phyloP scores from a whole-genome alignment of 2,329 filamentous ascomycete genomes.

The Colletotrichum trifolii region DNA sequence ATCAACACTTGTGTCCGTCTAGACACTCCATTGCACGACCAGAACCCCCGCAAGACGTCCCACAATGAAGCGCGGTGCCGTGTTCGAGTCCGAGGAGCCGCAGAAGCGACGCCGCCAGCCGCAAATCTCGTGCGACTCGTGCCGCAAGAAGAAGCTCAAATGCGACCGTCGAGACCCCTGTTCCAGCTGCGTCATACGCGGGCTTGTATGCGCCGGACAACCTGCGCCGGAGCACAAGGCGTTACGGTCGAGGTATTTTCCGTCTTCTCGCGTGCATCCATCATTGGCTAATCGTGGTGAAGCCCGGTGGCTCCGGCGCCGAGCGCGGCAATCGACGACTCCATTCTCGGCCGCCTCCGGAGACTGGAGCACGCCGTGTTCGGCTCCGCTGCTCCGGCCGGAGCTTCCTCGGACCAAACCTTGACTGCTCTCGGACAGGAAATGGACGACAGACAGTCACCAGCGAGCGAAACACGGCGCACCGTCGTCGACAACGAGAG shows the following conservation, averaged over 20 bases:
- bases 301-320: not conserved
- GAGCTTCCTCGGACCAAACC: not conserved
- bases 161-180: slow-evolving; percentile 45
- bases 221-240: not conserved
- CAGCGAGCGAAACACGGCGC: not conserved
- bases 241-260: not conserved
- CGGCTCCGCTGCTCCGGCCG: not conserved
- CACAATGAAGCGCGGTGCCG: slow-evolving; percentile 20
- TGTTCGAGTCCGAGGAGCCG: not conserved
- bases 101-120: slow-evolving; percentile 41
- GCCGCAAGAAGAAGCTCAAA: slow-evolving; percentile 47
- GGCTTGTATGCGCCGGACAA: slow-evolving; percentile 40
- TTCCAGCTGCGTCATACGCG: slow-evolving; percentile 43
- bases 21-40: not conserved
- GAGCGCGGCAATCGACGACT: slow-evolving; percentile 9
- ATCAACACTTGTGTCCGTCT: not conserved
- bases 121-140: slow-evolving; percentile 46
- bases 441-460: not conserved
- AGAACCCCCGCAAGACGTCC: too few relatives aligned
- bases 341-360: slow-evolving; percentile 41
- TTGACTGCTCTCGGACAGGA: too few relatives aligned
- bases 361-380: slow-evolving; percentile 45
- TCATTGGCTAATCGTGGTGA: not conserved
- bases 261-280: too few relatives aligned
- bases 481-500: not conserved